These are phyloP conservation scores for Blastobotrys attinorum DNA, from an alignment of 805 yeast genomes.

Conservation along the genomic window DNA sequence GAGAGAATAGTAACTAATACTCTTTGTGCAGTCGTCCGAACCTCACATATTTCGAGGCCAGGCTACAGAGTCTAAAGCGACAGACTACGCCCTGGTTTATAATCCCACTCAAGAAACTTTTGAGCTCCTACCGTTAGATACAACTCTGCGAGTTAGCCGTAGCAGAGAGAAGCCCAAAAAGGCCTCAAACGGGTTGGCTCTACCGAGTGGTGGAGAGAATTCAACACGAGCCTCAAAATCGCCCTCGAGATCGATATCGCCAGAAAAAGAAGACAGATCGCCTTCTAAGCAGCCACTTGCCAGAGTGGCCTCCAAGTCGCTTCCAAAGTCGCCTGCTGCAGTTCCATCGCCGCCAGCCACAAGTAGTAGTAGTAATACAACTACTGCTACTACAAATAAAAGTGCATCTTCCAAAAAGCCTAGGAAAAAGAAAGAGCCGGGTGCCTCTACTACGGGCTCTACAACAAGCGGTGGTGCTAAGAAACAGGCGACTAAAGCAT, in stretches of 20 bases:
- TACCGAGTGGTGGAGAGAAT: no score
- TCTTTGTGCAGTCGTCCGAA: conserved; percentile 5
- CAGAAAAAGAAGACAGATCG: not conserved
- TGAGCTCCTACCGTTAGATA: conserved; percentile 21
- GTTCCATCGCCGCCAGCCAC: not conserved
- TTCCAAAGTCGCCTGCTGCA: not conserved
- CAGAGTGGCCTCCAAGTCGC: not conserved
- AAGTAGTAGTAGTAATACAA: no score
- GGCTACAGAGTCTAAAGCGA: conserved; percentile 20
- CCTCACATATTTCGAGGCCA: conserved; percentile 21
- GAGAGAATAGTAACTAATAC: no score
- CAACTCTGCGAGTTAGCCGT: conserved; percentile 16
- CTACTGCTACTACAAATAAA: no score
- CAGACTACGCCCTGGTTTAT: conserved; percentile 70
- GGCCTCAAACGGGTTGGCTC: not conserved
- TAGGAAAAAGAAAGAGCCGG: no score
- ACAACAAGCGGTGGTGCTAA: not conserved
- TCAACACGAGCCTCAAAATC: not conserved
- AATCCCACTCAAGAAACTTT: conserved; percentile 44
- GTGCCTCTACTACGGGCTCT: no score
- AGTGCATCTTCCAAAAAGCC: no score
- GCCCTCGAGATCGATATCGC: not conserved
- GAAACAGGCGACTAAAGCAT: not conserved
- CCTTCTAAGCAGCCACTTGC: not conserved
- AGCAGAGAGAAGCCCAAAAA: conserved; percentile 16